phyloP scores from a whole-genome alignment of 495 filamentous ascomycete genomes.

The Mytilinidion resinicola region DNA sequence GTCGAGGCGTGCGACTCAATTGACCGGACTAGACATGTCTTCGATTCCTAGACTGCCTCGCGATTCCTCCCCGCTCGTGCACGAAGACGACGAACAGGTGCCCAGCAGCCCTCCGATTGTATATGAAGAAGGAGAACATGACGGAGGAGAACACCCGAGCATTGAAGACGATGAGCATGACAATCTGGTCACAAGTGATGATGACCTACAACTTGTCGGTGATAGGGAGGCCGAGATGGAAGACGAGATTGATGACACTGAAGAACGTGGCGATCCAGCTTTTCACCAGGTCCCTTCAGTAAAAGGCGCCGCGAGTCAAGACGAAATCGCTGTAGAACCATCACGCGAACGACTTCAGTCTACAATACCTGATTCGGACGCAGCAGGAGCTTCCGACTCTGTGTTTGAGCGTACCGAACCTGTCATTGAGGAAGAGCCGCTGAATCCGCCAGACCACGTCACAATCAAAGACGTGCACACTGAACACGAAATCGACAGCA shows the following conservation, averaged over 20 bases:
- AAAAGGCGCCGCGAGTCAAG: background rate
- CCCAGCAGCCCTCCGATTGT: constrained; percentile 25
- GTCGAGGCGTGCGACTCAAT: background rate
- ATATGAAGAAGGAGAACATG: constrained; percentile 14
- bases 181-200: constrained; percentile 1
- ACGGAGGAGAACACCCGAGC: constrained; percentile 3
- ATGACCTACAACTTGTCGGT: background rate
- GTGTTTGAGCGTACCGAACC: too few species aligned
- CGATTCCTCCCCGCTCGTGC: background rate
- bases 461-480: too few species aligned
- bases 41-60: constrained; percentile 5
- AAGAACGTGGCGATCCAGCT: too few species aligned
- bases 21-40: constrained; percentile 1
- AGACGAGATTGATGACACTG: background rate
- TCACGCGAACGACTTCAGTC: background rate
- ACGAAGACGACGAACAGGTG: constrained; percentile 12
- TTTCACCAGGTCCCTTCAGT: too few species aligned
- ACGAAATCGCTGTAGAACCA: background rate
- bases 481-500: background rate
- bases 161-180: background rate
- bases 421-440: too few species aligned
- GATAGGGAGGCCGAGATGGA: background rate
- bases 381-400: background rate
- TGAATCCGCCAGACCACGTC: too few species aligned
- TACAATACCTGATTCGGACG: background rate